These are phyloP conservation scores for Syncephalis plumigaleata DNA, from an alignment of 371 early-diverging fungal species.

Conservation along the genomic window DNA sequence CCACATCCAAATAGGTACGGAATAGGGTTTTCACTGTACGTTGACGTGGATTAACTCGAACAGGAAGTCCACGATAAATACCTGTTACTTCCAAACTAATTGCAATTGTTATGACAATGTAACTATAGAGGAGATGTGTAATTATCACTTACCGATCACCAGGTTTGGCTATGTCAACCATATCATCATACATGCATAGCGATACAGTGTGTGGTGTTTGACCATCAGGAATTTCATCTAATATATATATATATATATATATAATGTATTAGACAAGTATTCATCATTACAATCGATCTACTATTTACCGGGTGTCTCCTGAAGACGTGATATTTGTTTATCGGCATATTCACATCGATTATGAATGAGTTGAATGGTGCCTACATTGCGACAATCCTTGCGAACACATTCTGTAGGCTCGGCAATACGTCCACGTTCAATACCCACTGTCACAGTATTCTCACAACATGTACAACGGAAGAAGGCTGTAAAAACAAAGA, in stretches of 20 bases:
- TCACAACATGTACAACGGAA: slow-evolving; percentile 87
- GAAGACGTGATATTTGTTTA: slow-evolving; percentile 93
- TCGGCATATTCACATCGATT: slow-evolving; percentile 88
- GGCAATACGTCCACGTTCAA: slow-evolving; percentile 79
- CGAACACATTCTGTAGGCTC: slow-evolving; percentile 89
- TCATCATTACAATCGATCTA: not conserved
- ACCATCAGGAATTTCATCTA: slow-evolving; percentile 89
- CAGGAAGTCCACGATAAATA: slow-evolving; percentile 92
- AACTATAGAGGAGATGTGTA: not conserved
- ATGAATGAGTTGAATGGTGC: slow-evolving; percentile 79
- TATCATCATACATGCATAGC: slow-evolving; percentile 80
- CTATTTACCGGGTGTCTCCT: slow-evolving; percentile 80
- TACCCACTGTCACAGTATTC: slow-evolving; percentile 55
- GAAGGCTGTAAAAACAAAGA: too few species aligned
- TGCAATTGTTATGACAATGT: not conserved
- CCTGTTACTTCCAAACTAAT: slow-evolving; percentile 76
- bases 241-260: slow-evolving; percentile 16
- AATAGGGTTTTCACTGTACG: slow-evolving; percentile 88
- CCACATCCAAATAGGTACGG: slow-evolving; percentile 94
- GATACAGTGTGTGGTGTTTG: slow-evolving; percentile 98
- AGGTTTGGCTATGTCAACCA: slow-evolving; percentile 92
- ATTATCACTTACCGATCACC: slow-evolving; percentile 67
- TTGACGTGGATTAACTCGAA: slow-evolving; percentile 84
- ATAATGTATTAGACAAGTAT: not conserved
- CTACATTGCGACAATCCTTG: slow-evolving; percentile 53